These are phyloP conservation scores for Trametes sp. DNA, from an alignment of 1,284 basidiomycete genomes.

Conservation along the genomic window DNA sequence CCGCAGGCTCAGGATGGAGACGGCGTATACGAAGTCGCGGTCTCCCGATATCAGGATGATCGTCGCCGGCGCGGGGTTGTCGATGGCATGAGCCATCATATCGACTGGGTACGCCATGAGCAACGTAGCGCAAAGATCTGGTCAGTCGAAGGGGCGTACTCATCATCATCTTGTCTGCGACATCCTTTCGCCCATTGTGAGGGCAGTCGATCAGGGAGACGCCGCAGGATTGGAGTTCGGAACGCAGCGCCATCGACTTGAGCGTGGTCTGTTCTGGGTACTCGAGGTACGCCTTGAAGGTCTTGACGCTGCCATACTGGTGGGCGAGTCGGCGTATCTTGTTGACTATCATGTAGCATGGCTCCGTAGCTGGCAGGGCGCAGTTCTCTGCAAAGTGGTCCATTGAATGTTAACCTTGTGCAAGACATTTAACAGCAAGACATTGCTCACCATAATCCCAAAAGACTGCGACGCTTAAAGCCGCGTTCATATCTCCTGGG, in stretches of 20 bases:
- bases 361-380: conserved; percentile 50
- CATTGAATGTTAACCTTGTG: too few species aligned
- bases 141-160: conserved; percentile 30
- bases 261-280: conserved; percentile 42
- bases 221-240: conserved; percentile 50
- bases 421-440: background rate
- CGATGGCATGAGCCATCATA: conserved; percentile 64
- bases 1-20: conserved; percentile 57
- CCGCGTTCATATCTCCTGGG: background rate
- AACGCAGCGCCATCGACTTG: conserved; percentile 52
- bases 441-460: conserved; percentile 65
- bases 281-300: conserved; percentile 60
- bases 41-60: conserved; percentile 64
- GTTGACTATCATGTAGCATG: conserved; percentile 49
- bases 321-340: conserved; percentile 39
- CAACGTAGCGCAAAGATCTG: background rate
- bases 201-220: conserved; percentile 54
- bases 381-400: too few species aligned
- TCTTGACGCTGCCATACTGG: conserved; percentile 38
- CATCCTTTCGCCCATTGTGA: conserved; percentile 50
- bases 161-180: conserved; percentile 52
- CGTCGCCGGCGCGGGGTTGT: conserved; percentile 56
- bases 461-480: conserved; percentile 56
- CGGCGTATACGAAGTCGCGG: conserved; percentile 63
- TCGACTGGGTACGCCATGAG: conserved; percentile 52